phyloP scores from a whole-genome alignment of 75 land plant genomes.

The Selaginella tamariscina region DNA sequence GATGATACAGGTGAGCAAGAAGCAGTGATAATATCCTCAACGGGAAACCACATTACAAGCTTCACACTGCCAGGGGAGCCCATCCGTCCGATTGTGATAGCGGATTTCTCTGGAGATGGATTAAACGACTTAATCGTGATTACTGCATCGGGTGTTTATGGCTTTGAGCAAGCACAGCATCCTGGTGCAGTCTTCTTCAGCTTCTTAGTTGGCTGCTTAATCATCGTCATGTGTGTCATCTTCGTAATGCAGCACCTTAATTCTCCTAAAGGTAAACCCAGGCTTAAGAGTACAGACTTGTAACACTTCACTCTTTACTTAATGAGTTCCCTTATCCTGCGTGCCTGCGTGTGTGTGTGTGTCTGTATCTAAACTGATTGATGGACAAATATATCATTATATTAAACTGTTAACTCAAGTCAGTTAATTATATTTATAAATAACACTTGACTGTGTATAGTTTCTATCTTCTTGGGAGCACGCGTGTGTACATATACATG shows the following conservation, averaged over 20 bases:
- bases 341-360: too few species aligned
- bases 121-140: constrained; percentile 76
- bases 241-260: constrained; percentile 69
- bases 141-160: constrained; percentile 69
- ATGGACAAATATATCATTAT: too few species aligned
- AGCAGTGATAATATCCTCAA: constrained; percentile 69
- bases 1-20: constrained; percentile 85
- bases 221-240: constrained; percentile 78
- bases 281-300: constrained; percentile 17
- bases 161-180: constrained; percentile 89
- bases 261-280: constrained; percentile 54
- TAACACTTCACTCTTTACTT: too few species aligned
- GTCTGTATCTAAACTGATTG: too few species aligned
- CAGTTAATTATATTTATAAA: too few species aligned
- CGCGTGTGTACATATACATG: too few species aligned
- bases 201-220: constrained; percentile 78
- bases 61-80: constrained; percentile 57
- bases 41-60: constrained; percentile 43
- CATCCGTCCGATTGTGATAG: constrained; percentile 45
- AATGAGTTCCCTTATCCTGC: too few species aligned
- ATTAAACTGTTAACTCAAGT: too few species aligned
- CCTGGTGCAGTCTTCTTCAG: constrained; percentile 97
- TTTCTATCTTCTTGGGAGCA: too few species aligned
- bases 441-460: too few species aligned
- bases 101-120: constrained; percentile 86